Conservation (phyloP, 306 rosid species). For the Corylus heterophylla region DNA sequence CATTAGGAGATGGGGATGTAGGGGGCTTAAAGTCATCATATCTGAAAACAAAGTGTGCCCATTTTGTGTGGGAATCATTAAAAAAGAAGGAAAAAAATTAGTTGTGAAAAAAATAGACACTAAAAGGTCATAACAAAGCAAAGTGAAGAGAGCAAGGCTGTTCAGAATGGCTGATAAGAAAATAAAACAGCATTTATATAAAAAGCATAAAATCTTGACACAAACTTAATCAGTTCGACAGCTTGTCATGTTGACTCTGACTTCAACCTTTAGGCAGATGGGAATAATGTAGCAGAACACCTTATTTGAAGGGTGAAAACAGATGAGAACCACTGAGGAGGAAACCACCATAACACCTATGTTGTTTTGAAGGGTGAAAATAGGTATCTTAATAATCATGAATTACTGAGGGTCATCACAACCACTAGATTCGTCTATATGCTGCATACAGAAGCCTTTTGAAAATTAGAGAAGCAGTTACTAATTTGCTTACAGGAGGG, state of each 20-base stretch:
- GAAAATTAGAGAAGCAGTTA: too few relatives aligned
- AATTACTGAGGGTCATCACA: too few relatives aligned
- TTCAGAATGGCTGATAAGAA: neutral
- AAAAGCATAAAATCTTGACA: too few relatives aligned
- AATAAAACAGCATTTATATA: neutral
- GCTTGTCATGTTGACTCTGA: neutral
- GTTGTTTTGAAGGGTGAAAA: neutral
- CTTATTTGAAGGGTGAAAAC: too few relatives aligned
- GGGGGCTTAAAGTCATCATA: slow-evolving; percentile 83
- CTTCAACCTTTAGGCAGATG: neutral
- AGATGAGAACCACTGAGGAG: neutral
- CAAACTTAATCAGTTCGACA: neutral
- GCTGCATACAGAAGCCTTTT: too few relatives aligned
- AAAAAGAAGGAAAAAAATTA: neutral
- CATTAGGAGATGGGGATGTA: slow-evolving; percentile 72
- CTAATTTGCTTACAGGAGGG: too few relatives aligned
- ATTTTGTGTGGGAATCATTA: neutral
- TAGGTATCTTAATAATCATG: too few relatives aligned
- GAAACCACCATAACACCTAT: neutral
- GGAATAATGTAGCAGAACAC: neutral
- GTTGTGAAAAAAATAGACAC: neutral
- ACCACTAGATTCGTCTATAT: too few relatives aligned
- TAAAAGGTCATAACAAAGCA: slow-evolving; percentile 18
- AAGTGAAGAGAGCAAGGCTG: neutral
- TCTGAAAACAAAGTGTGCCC: slow-evolving; percentile 38